phyloP scores from a whole-genome alignment of 208 protist species.

The Acanthamoeba castellanii region DNA sequence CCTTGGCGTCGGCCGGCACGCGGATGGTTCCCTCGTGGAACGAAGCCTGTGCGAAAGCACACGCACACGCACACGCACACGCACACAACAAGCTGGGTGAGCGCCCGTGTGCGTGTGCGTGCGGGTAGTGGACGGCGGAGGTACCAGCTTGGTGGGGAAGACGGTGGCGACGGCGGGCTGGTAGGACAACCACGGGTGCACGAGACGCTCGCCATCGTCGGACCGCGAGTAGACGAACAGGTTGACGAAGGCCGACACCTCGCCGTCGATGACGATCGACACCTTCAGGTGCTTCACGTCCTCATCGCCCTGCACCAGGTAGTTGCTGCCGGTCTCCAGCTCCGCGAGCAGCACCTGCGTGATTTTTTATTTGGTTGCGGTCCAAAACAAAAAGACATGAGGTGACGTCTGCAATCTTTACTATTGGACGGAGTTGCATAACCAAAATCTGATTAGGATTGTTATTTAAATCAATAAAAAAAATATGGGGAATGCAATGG shows the following conservation, averaged over 20 bases:
- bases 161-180: conserved; percentile 34
- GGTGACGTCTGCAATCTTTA: background rate
- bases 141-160: conserved; percentile 55
- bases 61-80: background rate
- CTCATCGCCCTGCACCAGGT: conserved; percentile 25
- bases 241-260: background rate
- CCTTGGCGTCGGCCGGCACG: conserved; percentile 25
- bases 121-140: background rate
- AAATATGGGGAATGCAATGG: too few species aligned
- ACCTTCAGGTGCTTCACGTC: conserved; percentile 27
- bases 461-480: background rate
- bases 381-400: background rate
- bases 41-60: background rate
- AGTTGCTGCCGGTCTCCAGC: conserved; percentile 10
- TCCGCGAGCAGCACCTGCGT: background rate
- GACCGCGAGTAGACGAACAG: background rate
- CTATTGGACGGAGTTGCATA: too few species aligned
- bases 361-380: too few species aligned
- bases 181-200: conserved; percentile 35
- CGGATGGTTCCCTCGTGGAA: background rate
- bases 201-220: background rate
- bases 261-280: conserved; percentile 17
- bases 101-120: background rate
- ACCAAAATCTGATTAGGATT: background rate
- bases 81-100: background rate